phyloP scores from a whole-genome alignment of 208 protist genomes.

The Herpetomonas muscarum region DNA sequence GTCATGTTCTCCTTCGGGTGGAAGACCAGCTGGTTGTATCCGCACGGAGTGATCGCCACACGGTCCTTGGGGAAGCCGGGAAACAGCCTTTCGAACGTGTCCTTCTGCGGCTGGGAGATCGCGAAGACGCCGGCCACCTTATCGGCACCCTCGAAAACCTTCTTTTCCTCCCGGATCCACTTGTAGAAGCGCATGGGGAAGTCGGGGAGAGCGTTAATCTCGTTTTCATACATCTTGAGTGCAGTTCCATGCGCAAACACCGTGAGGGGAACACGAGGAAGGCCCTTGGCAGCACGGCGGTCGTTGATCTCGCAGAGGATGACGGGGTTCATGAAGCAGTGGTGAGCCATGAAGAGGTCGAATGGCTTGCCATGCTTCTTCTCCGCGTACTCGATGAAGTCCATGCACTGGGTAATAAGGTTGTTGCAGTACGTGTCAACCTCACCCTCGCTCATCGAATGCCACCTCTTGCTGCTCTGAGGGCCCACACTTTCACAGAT shows the following conservation, averaged over 20 bases:
- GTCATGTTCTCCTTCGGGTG: constrained; percentile 52
- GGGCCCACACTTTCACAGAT: constrained; percentile 77
- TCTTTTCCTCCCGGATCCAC: constrained; percentile 56
- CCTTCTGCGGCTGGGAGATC: constrained; percentile 58
- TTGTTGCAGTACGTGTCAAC: constrained; percentile 46
- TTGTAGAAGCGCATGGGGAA: constrained; percentile 77
- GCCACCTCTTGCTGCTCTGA: constrained; percentile 70
- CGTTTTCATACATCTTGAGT: constrained; percentile 81
- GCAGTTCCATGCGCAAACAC: constrained; percentile 76
- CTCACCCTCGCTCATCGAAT: constrained; percentile 65
- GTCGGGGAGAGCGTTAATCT: constrained; percentile 52
- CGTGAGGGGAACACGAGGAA: constrained; percentile 42
- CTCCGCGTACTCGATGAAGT: constrained; percentile 71
- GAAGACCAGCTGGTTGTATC: constrained; percentile 77
- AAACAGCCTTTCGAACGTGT: constrained; percentile 54
- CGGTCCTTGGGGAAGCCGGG: constrained; percentile 48
- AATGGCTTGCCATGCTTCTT: constrained; percentile 49
- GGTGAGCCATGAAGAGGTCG: constrained; percentile 68
- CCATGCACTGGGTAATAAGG: constrained; percentile 34
- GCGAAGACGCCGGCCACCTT: constrained; percentile 62
- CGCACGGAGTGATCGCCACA: constrained; percentile 58
- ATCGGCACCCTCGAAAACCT: constrained; percentile 44
- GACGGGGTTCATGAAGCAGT: constrained; percentile 81
- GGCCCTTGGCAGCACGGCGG: constrained; percentile 29
- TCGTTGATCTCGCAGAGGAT: constrained; percentile 64